These are phyloP conservation scores for Colletotrichum truncatum DNA, from an alignment of 2,329 filamentous ascomycete species.

Conservation along the genomic window DNA sequence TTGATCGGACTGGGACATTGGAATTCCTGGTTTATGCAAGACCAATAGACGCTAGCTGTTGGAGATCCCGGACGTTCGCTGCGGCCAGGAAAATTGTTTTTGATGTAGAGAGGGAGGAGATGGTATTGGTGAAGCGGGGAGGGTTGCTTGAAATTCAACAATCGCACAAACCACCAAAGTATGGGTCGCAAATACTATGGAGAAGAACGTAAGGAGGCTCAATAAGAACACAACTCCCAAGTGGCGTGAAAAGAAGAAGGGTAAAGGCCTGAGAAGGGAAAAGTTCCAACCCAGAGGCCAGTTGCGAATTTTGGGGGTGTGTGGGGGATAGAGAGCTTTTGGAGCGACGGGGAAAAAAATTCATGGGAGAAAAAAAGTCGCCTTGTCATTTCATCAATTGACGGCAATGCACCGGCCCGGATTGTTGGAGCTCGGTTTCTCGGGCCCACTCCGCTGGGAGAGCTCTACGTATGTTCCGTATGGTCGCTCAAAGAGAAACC, in stretches of 20 bases:
- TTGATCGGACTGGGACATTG: conserved; percentile 28
- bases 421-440: conserved; percentile 25
- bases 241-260: not conserved
- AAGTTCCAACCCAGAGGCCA: conserved; percentile 6
- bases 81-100: not conserved
- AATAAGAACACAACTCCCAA: conserved; percentile 6
- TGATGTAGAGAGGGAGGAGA: not conserved
- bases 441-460: conserved; percentile 16
- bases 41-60: not conserved
- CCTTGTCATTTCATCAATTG: conserved; percentile 28
- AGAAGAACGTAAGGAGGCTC: conserved; percentile 9
- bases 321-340: conserved; percentile 2
- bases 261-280: not conserved
- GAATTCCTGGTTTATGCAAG: not conserved
- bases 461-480: not conserved
- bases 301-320: not conserved
- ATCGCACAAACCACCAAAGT: conserved; percentile 25
- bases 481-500: not conserved
- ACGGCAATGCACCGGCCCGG: conserved; percentile 30
- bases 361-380: conserved; percentile 18
- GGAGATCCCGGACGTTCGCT: not conserved
- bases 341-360: conserved; percentile 17
- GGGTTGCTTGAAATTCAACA: conserved; percentile 19
- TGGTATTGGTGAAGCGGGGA: not conserved
- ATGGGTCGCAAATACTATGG: conserved; percentile 12